Conservation (phyloP, 2,329 filamentous ascomycete genomes). For the Zarea fungicola region DNA sequence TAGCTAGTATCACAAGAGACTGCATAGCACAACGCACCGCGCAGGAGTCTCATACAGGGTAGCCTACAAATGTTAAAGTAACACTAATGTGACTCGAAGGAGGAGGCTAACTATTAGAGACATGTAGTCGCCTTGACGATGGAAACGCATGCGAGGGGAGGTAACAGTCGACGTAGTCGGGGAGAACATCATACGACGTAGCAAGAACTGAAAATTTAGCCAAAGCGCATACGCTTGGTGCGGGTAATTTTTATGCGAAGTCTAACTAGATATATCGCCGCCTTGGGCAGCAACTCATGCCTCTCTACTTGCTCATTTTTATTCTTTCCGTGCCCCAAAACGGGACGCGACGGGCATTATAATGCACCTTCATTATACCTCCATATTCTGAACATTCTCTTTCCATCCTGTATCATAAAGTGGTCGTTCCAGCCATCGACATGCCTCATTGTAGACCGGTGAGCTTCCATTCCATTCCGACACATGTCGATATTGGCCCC, state of each 20-base stretch:
- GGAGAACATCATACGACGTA: not conserved
- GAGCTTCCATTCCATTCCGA: not conserved
- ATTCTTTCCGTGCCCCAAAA: slow-evolving; percentile 4
- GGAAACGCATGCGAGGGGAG: too few relatives aligned
- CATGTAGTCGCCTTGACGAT: too few relatives aligned
- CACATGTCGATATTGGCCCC: slow-evolving; percentile 1
- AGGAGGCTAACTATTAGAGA: too few relatives aligned
- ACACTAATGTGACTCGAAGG: too few relatives aligned
- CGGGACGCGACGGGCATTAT: slow-evolving; percentile 7
- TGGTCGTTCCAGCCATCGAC: slow-evolving; percentile 11
- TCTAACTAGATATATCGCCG: slow-evolving; percentile 12
- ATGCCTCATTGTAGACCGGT: not conserved
- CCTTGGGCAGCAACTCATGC: slow-evolving; percentile 9
- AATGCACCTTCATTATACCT: slow-evolving; percentile 2
- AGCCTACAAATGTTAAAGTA: too few relatives aligned
- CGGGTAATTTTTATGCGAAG: slow-evolving; percentile 7
- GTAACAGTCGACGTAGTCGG: too few relatives aligned
- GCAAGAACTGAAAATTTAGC: not conserved
- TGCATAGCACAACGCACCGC: too few relatives aligned
- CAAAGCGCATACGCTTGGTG: slow-evolving; percentile 5
- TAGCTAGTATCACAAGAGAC: too few relatives aligned
- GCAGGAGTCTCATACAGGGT: too few relatives aligned
- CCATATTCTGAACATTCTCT: slow-evolving; percentile 8
- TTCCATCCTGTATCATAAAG: slow-evolving; percentile 14
- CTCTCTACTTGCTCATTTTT: slow-evolving; percentile 8